Conservation (phyloP, 345 rosid species). For the Raphanus sativus region DNA sequence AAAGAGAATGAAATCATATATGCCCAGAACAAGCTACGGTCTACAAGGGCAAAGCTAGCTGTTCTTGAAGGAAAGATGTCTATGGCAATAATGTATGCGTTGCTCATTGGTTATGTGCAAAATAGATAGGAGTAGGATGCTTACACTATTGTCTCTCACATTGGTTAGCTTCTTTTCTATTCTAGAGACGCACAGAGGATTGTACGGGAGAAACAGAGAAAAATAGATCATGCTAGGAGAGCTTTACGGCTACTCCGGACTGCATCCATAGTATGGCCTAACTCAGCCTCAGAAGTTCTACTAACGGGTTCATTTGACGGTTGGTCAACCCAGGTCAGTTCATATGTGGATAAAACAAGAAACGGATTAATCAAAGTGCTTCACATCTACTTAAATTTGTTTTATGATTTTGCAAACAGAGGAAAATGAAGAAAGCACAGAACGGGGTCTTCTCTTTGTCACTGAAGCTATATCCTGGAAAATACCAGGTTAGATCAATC, state of each 20-base stretch:
- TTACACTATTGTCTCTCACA: slow-evolving; percentile 5
- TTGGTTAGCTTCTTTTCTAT: slow-evolving; percentile 10
- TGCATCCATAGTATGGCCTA: slow-evolving; percentile 80
- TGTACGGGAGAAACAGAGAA: slow-evolving; percentile 74
- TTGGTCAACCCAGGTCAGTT: slow-evolving; percentile 82
- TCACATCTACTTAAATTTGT: slow-evolving; percentile 16
- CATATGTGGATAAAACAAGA: neutral
- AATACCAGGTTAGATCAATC: slow-evolving; percentile 62
- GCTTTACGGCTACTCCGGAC: slow-evolving; percentile 63
- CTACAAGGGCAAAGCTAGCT: slow-evolving; percentile 76
- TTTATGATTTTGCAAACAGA: slow-evolving; percentile 45
- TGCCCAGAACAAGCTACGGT: slow-evolving; percentile 69
- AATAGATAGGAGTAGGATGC: neutral
- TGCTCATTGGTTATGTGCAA: slow-evolving; percentile 5
- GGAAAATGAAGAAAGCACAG: slow-evolving; percentile 83
- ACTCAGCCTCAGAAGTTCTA: slow-evolving; percentile 78
- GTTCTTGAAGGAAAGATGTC: slow-evolving; percentile 94
- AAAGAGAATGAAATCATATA: slow-evolving; percentile 73
- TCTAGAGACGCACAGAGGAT: slow-evolving; percentile 69
- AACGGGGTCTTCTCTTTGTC: slow-evolving; percentile 61
- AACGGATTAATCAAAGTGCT: neutral
- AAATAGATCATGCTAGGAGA: slow-evolving; percentile 60
- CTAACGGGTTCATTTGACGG: slow-evolving; percentile 91
- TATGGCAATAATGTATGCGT: slow-evolving; percentile 59
- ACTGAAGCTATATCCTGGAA: slow-evolving; percentile 85